Percentiles rank a stretch among this genome's conserved stretches.
Evolutionary conservation across 495 filamentous ascomycete genomes (phyloP).

Genomic region (Aspergillus funiculosus): DNA sequence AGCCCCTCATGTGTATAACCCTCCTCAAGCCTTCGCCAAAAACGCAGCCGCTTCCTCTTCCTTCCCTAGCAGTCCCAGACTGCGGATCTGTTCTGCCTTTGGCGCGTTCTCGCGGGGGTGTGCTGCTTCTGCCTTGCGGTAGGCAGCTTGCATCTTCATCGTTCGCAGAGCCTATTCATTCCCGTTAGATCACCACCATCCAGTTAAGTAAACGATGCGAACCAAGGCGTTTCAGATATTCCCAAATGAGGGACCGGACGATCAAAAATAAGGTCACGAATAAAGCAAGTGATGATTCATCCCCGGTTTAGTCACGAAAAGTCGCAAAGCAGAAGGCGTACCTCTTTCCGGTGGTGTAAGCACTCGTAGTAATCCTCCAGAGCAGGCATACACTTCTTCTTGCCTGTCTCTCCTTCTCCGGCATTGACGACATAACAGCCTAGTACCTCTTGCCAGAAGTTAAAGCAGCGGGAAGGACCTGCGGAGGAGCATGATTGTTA

Average conservation of each 20-base stretch:
- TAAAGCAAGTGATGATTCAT: background rate
- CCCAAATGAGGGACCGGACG: too few species aligned
- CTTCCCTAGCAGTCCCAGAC: slow-evolving; percentile 72
- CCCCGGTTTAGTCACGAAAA: background rate
- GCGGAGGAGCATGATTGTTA: slow-evolving; percentile 26
- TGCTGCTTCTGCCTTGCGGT: slow-evolving; percentile 71
- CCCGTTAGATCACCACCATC: background rate
- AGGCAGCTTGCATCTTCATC: slow-evolving; percentile 74
- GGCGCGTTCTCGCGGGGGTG: slow-evolving; percentile 70
- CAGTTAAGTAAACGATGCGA: background rate
- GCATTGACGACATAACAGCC: slow-evolving; percentile 87
- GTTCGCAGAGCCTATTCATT: slow-evolving; percentile 64
- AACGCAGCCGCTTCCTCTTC: slow-evolving; percentile 71
- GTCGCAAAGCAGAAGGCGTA: slow-evolving; percentile 35
- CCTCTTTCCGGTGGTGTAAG: slow-evolving; percentile 97
- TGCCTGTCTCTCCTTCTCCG: slow-evolving; percentile 66
- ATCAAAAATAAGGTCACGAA: too few species aligned
- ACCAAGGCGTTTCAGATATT: too few species aligned
- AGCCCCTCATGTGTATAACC: slow-evolving; percentile 16
- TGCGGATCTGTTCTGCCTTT: slow-evolving; percentile 71
- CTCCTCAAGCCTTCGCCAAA: slow-evolving; percentile 34
- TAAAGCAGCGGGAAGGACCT: slow-evolving; percentile 91
- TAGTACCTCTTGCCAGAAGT: slow-evolving; percentile 95
- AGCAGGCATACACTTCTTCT: slow-evolving; percentile 82
- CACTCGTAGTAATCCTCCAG: slow-evolving; percentile 98